phyloP scores from a whole-genome alignment of 2,329 filamentous ascomycete genomes.

The Monilinia fructicola region DNA sequence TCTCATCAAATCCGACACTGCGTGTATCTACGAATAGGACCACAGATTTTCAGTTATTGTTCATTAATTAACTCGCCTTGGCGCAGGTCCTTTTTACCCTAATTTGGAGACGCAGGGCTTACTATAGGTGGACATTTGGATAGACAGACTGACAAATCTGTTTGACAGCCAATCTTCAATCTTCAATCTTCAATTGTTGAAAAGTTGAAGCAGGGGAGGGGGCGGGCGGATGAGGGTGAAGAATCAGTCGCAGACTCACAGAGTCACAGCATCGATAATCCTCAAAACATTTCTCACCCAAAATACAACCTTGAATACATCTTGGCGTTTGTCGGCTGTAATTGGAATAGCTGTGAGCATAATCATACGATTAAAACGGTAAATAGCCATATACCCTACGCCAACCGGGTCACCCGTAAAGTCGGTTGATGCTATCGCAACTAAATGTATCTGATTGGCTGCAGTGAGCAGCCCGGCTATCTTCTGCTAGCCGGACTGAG shows the following conservation, averaged over 20 bases:
- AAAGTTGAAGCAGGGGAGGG: not conserved
- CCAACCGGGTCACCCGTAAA: not conserved
- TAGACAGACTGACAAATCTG: not conserved
- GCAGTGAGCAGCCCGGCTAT: not conserved
- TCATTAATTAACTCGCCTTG: slow-evolving; percentile 11
- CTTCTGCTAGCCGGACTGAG: not conserved
- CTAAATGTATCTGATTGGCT: not conserved
- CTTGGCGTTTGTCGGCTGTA: not conserved
- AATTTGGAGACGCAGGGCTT: slow-evolving; percentile 8
- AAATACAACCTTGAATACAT: not conserved
- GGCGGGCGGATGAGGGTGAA: not conserved
- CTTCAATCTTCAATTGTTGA: not conserved
- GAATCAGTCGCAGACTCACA: too few relatives aligned
- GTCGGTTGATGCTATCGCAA: not conserved
- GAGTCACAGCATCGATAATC: not conserved
- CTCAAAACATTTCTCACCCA: not conserved
- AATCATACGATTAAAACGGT: not conserved
- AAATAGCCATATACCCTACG: not conserved
- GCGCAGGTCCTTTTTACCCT: not conserved
- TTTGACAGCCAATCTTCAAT: slow-evolving; percentile 2
- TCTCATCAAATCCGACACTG: not conserved
- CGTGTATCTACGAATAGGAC: not conserved
- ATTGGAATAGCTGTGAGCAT: not conserved
- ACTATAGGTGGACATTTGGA: slow-evolving; percentile 1
- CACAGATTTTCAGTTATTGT: not conserved